A percentile compares a stretch with the other conserved stretches of the same genome.
These are phyloP conservation scores for Barnettozyma pratensis DNA, from an alignment of 805 yeast genomes.

Conservation along the genomic window DNA sequence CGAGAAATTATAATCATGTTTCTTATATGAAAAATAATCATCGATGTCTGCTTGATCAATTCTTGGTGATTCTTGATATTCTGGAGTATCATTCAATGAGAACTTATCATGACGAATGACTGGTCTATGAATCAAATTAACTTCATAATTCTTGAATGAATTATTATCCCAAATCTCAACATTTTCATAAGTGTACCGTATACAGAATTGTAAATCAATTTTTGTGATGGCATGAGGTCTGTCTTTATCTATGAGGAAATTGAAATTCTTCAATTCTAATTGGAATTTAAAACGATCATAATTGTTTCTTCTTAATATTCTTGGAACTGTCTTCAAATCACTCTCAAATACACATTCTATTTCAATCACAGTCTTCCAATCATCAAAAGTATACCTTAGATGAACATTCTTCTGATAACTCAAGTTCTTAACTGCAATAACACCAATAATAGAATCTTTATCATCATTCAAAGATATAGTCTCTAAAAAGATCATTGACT, in stretches of 20 bases:
- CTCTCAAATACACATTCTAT: conserved; percentile 56
- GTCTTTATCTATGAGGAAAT: conserved; percentile 10
- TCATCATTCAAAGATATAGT: conserved; percentile 54
- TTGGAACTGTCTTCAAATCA: conserved; percentile 38
- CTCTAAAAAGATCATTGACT: conserved; percentile 52
- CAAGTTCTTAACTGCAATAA: conserved; percentile 72
- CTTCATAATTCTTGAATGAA: conserved; percentile 47
- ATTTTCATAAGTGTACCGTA: conserved; percentile 28
- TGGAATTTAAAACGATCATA: conserved; percentile 72
- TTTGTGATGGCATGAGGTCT: neutral
- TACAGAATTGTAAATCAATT: conserved; percentile 43
- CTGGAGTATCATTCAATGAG: conserved; percentile 15
- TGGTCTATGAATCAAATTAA: conserved; percentile 22
- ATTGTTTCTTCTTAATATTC: conserved; percentile 39
- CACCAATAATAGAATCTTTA: conserved; percentile 58
- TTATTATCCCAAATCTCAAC: conserved; percentile 82
- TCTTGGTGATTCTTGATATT: neutral
- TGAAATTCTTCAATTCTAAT: conserved; percentile 41
- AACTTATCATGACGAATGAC: conserved; percentile 9
- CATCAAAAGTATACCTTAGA: conserved; percentile 69
- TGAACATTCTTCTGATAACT: conserved; percentile 63
- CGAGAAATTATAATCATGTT: neutral
- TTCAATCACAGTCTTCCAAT: conserved; percentile 74
- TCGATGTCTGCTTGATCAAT: neutral
- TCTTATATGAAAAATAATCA: conserved; percentile 8